A percentile compares a stretch with the other conserved stretches of the same genome.
These are phyloP conservation scores for Globisporangium spinosum DNA, from an alignment of 352 stramenopile species.

Conservation along the genomic window DNA sequence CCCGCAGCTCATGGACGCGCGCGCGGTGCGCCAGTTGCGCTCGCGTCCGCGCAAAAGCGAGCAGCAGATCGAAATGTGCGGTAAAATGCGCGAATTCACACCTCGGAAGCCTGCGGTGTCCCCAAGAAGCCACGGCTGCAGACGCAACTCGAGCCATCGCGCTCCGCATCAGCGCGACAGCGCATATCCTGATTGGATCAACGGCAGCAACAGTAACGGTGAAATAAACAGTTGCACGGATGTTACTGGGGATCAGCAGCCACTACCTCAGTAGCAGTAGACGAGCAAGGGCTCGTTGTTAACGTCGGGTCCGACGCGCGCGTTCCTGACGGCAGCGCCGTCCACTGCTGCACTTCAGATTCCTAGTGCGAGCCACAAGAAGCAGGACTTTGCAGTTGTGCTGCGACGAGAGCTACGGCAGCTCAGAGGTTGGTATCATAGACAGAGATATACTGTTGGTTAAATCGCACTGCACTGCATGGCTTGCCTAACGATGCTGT, in stretches of 20 bases:
- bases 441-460: background rate
- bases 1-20: conserved; percentile 53
- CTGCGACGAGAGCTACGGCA: conserved; percentile 39
- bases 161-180: background rate
- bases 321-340: conserved; percentile 11
- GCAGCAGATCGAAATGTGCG: conserved; percentile 35
- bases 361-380: conserved; percentile 10
- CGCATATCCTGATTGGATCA: background rate
- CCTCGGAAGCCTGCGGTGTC: conserved; percentile 25
- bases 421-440: conserved; percentile 24
- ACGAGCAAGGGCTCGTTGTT: background rate
- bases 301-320: background rate
- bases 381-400: conserved; percentile 32
- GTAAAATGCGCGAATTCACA: conserved; percentile 46
- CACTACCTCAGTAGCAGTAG: background rate
- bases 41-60: conserved; percentile 34
- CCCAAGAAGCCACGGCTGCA: background rate
- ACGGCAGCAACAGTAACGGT: background rate
- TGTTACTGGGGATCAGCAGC: background rate
- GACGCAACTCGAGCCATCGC: background rate
- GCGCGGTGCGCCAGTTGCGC: conserved; percentile 43
- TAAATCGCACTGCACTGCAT: background rate
- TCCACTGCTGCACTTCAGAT: background rate
- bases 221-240: background rate
- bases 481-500: background rate